Conservation (phyloP, 345 rosid species). For the Lepidium sativum region DNA sequence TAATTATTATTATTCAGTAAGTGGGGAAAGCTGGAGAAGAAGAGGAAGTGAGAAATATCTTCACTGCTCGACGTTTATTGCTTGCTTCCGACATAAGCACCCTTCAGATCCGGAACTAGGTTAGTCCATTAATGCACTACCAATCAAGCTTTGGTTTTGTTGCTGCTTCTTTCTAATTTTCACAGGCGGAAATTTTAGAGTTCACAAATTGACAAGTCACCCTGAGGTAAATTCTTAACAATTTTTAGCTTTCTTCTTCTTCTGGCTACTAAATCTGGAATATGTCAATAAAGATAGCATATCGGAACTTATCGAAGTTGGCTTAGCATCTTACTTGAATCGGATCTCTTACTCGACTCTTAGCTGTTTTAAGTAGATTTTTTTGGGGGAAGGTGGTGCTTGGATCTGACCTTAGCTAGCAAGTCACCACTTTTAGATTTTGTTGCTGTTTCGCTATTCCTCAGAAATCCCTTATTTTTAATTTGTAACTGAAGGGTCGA, state of each 20-base stretch:
- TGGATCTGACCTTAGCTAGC: constrained; percentile 34
- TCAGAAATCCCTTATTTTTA: neutral
- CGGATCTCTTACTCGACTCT: constrained; percentile 20
- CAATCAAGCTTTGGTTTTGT: neutral
- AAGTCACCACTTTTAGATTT: constrained; percentile 14
- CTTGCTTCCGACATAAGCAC: constrained; percentile 46
- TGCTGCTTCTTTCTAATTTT: neutral
- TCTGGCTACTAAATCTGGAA: constrained; percentile 19
- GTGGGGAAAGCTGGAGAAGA: constrained; percentile 21
- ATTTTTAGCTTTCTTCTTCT: neutral
- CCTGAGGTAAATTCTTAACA: neutral
- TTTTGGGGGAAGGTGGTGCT: neutral
- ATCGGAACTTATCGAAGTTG: constrained; percentile 16
- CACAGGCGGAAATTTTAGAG: neutral
- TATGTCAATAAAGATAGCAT: constrained; percentile 5
- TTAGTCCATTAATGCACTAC: constrained; percentile 9
- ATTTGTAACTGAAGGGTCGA: neutral
- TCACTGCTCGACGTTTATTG: constrained; percentile 19
- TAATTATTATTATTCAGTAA: neutral
- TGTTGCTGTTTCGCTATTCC: constrained; percentile 15
- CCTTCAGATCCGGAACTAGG: constrained; percentile 42
- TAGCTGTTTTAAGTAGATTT: constrained; percentile 16
- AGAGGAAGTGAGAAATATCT: constrained; percentile 7
- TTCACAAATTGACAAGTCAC: neutral
- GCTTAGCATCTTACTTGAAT: constrained; percentile 25